Conservation (phyloP, 169 alveolate species). For the Cryptosporidium baileyi region DNA sequence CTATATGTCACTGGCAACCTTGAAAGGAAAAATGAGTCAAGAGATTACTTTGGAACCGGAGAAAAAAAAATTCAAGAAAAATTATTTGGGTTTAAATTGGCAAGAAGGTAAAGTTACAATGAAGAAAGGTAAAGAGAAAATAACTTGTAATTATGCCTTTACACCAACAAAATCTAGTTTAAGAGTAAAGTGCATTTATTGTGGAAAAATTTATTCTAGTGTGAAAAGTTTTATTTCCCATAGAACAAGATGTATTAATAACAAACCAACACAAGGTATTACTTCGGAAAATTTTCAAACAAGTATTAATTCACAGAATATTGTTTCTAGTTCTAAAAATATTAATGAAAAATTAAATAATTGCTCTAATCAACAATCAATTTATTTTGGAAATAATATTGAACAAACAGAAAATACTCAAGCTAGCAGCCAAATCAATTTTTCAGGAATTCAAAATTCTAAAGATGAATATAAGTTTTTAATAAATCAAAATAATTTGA, state of each 20-base stretch:
- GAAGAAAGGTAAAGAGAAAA: constrained; percentile 35
- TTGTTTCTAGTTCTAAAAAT: not conserved
- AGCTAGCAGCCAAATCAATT: not conserved
- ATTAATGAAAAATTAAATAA: too few species aligned
- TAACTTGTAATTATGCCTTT: constrained; percentile 51
- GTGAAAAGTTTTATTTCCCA: constrained; percentile 43
- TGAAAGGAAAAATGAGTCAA: constrained; percentile 59
- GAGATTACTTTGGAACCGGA: constrained; percentile 1
- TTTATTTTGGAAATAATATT: not conserved
- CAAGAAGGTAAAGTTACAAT: constrained; percentile 61
- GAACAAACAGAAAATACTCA: constrained; percentile 42
- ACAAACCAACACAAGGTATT: constrained; percentile 1
- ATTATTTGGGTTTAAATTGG: constrained; percentile 19
- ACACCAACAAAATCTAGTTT: constrained; percentile 66
- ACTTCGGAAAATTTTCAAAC: not conserved
- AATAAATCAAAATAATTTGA: not conserved
- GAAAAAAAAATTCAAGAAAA: not conserved
- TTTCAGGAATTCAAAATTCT: not conserved
- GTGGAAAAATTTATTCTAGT: constrained; percentile 35
- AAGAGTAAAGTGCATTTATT: constrained; percentile 47
- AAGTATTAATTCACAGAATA: not conserved
- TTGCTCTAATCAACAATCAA: too few species aligned
- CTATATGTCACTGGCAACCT: constrained; percentile 4
- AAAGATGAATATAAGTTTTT: not conserved
- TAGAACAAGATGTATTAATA: constrained; percentile 20